Percentiles rank a stretch among this genome's conserved stretches.
These are phyloP conservation scores for Hansenula sp. DNA, from an alignment of 1,139 yeast species.

Conservation along the genomic window DNA sequence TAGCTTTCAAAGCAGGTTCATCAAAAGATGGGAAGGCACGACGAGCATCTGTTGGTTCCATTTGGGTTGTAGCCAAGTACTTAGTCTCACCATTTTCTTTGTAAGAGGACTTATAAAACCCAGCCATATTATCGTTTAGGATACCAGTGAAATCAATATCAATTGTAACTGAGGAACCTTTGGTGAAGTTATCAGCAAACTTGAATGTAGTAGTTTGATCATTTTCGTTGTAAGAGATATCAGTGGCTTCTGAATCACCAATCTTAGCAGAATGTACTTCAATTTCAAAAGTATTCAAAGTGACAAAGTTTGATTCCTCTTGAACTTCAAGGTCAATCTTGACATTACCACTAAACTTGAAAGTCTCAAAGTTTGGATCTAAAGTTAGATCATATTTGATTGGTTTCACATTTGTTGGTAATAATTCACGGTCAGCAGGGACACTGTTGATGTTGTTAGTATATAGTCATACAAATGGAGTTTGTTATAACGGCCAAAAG, in stretches of 20 bases:
- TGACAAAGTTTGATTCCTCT: conserved; percentile 46
- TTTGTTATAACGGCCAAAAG: not conserved
- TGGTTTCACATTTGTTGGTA: conserved; percentile 73
- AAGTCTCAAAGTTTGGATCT: conserved; percentile 70
- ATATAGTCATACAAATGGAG: not conserved
- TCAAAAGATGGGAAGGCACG: conserved; percentile 90
- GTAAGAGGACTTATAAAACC: conserved; percentile 78
- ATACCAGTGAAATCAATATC: conserved; percentile 62
- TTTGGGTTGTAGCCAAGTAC: conserved; percentile 77
- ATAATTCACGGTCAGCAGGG: conserved; percentile 47
- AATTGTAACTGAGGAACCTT: conserved; percentile 42
- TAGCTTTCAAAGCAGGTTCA: conserved; percentile 82
- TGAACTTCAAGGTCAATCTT: conserved; percentile 61
- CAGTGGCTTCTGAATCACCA: conserved; percentile 29
- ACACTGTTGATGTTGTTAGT: conserved; percentile 17
- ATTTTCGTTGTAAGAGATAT: conserved; percentile 43
- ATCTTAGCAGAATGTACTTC: conserved; percentile 52
- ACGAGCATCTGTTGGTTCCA: conserved; percentile 88
- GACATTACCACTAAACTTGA: conserved; percentile 67
- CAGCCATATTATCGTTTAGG: conserved; percentile 80
- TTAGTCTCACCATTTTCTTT: conserved; percentile 54
- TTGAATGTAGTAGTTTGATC: conserved; percentile 63
- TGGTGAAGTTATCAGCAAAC: conserved; percentile 44
- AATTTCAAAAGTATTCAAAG: conserved; percentile 58
- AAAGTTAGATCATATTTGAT: conserved; percentile 64